Evolutionary conservation across 225 moss, liverwort and hornwort genomes (phyloP).

Genomic region (Physcomitrellopsis africana): DNA sequence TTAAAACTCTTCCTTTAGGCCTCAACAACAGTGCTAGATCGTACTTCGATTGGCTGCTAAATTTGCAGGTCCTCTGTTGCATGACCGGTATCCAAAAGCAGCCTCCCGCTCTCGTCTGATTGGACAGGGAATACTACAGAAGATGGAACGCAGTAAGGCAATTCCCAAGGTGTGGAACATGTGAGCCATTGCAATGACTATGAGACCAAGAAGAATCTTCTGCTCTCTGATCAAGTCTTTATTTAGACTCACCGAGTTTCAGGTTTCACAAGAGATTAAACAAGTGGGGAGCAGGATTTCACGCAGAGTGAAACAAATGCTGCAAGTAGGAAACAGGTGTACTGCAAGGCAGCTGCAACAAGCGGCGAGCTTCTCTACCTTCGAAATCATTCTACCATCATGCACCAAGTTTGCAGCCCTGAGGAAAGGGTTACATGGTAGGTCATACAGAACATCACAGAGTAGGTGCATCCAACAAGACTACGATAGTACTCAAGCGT

Average conservation of each 20-base stretch:
- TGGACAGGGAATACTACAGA: slow-evolving; percentile 21
- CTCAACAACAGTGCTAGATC: slow-evolving; percentile 29
- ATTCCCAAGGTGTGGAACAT: slow-evolving; percentile 18
- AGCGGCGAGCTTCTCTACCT: slow-evolving; percentile 15
- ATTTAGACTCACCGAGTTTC: background rate
- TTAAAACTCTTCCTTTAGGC: slow-evolving; percentile 14
- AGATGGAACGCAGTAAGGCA: slow-evolving; percentile 19
- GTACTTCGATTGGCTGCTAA: slow-evolving; percentile 33
- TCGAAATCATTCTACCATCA: slow-evolving; percentile 31
- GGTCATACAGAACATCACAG: slow-evolving; percentile 46
- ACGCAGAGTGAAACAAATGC: slow-evolving; percentile 21
- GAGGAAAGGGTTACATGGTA: slow-evolving; percentile 32
- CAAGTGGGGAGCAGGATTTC: slow-evolving; percentile 7
- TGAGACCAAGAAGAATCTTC: slow-evolving; percentile 13
- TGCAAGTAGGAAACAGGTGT: background rate
- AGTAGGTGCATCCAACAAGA: slow-evolving; percentile 53
- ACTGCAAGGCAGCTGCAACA: slow-evolving; percentile 30
- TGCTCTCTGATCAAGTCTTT: background rate
- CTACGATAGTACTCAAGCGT: slow-evolving; percentile 29
- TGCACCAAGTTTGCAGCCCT: slow-evolving; percentile 33
- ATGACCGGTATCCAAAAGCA: slow-evolving; percentile 14
- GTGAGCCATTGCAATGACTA: slow-evolving; percentile 18
- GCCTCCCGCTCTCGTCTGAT: slow-evolving; percentile 15
- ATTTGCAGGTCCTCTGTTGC: slow-evolving; percentile 30
- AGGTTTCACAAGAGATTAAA: background rate